These are phyloP conservation scores for Colletotrichum filicis DNA, from an alignment of 2,329 filamentous ascomycete genomes.

Conservation along the genomic window DNA sequence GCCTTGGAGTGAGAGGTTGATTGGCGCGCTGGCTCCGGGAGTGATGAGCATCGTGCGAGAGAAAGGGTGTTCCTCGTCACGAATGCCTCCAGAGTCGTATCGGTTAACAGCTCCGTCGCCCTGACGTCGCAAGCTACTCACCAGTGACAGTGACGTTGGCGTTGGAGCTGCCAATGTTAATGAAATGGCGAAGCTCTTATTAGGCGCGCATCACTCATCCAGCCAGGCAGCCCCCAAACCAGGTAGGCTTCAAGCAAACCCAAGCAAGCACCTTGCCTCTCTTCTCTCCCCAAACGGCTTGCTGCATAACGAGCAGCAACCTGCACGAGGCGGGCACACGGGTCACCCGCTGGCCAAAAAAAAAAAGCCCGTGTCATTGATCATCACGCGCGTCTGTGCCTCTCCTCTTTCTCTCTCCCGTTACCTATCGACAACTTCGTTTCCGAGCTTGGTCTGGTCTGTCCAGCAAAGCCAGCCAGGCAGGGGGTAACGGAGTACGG, in stretches of 20 bases:
- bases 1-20: background rate
- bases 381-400: conserved; percentile 1
- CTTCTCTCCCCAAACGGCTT: conserved; percentile 14
- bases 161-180: background rate
- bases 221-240: background rate
- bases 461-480: background rate
- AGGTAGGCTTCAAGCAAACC: background rate
- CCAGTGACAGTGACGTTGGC: conserved; percentile 7
- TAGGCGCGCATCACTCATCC: background rate
- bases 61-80: background rate
- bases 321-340: conserved; percentile 6
- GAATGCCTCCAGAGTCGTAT: background rate
- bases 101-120: background rate
- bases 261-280: background rate
- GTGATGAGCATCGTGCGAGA: background rate
- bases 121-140: conserved; percentile 1
- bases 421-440: conserved; percentile 15
- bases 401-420: background rate
- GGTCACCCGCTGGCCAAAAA: conserved; percentile 19
- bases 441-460: conserved; percentile 4
- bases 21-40: background rate
- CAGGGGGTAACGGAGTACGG: background rate
- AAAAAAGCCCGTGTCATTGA: conserved; percentile 1
- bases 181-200: background rate
- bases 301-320: conserved; percentile 15